Evolutionary conservation across 2,329 filamentous ascomycete species (phyloP).

Genomic region (Aspergillus quadrilineatus): DNA sequence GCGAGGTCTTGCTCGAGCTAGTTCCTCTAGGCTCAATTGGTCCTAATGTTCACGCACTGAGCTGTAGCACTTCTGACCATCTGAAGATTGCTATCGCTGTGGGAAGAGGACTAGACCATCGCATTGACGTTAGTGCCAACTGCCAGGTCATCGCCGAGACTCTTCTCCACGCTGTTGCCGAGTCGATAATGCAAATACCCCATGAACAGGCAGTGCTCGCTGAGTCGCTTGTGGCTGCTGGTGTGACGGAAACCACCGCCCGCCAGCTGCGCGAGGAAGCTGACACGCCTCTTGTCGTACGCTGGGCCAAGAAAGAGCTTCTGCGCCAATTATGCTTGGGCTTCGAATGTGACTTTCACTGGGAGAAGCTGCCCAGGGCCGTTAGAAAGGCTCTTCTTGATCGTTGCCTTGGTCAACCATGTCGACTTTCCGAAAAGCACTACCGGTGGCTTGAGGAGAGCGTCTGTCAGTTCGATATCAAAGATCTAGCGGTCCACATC

Average conservation of each 20-base stretch:
- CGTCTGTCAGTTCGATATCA: slow-evolving; percentile 39
- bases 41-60: slow-evolving; percentile 37
- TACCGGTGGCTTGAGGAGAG: slow-evolving; percentile 46
- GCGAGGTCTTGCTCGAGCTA: slow-evolving; percentile 34
- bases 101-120: slow-evolving; percentile 29
- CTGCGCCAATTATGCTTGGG: slow-evolving; percentile 51
- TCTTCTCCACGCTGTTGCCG: slow-evolving; percentile 38
- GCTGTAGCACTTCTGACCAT: slow-evolving; percentile 28
- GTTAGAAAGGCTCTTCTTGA: slow-evolving; percentile 49
- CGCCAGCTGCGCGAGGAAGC: slow-evolving; percentile 35
- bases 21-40: slow-evolving; percentile 34
- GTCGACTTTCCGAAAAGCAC: slow-evolving; percentile 41
- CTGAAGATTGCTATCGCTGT: slow-evolving; percentile 35
- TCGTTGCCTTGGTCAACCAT: slow-evolving; percentile 47
- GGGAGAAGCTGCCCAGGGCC: slow-evolving; percentile 50
- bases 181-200: slow-evolving; percentile 35
- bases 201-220: slow-evolving; percentile 39
- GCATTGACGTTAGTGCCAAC: slow-evolving; percentile 35
- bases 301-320: slow-evolving; percentile 47
- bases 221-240: slow-evolving; percentile 34
- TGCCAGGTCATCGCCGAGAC: slow-evolving; percentile 42
- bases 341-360: slow-evolving; percentile 51
- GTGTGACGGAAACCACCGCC: slow-evolving; percentile 35
- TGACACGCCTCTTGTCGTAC: slow-evolving; percentile 40
- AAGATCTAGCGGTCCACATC: slow-evolving; percentile 45